A percentile compares a stretch with the other conserved stretches of the same genome.
Evolutionary conservation across 495 filamentous ascomycete genomes (phyloP).

Genomic region (Tuber aestivum): DNA sequence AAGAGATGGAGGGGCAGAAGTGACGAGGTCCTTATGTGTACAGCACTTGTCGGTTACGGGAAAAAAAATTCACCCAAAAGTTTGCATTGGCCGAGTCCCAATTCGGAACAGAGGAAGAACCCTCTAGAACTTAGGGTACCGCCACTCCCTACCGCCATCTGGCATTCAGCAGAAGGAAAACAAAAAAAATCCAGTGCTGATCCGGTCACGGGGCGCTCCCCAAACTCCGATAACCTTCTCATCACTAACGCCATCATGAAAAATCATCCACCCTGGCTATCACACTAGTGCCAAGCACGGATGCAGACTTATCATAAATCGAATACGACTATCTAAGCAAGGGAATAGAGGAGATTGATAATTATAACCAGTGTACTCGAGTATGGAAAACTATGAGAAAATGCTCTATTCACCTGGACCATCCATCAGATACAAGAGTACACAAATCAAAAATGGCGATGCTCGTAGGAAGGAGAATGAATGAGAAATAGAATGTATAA

Average conservation of each 20-base stretch:
- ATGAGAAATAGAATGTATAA: conserved; percentile 2
- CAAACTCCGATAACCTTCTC: background rate
- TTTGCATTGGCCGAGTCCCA: background rate
- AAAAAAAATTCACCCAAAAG: conserved; percentile 17
- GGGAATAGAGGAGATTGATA: background rate
- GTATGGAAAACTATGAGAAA: background rate
- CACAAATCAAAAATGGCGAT: conserved; percentile 10
- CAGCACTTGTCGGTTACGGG: conserved; percentile 19
- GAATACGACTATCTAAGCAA: background rate
- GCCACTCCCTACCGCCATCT: background rate
- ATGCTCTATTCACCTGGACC: background rate
- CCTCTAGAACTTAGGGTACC: background rate
- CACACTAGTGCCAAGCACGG: background rate
- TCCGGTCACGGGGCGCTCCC: background rate
- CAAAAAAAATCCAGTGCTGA: background rate
- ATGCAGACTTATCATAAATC: background rate
- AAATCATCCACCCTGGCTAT: background rate
- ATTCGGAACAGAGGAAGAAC: background rate
- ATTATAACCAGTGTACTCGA: background rate
- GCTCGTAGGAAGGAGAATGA: background rate
- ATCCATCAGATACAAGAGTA: background rate
- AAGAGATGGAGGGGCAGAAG: conserved; percentile 43
- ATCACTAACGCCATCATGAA: background rate
- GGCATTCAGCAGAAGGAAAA: background rate
- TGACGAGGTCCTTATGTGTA: conserved; percentile 46